Evolutionary conservation across 352 stramenopile species (phyloP).

Genomic region (Vaucheria bursata): DNA sequence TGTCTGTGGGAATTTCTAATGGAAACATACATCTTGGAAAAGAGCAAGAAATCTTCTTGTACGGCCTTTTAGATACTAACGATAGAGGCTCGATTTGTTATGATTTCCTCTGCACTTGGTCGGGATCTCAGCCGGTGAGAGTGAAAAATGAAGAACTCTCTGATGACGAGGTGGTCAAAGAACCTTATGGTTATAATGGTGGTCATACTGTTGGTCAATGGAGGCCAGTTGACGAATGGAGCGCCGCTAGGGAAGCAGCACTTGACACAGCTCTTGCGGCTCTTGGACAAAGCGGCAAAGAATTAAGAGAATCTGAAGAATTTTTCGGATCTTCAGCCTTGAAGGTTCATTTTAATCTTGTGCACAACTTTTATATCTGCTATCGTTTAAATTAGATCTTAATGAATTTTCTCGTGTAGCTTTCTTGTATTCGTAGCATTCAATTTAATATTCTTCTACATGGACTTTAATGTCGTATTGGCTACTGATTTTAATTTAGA

Average conservation of each 20-base stretch:
- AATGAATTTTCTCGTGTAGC: too few species aligned
- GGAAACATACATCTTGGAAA: background rate
- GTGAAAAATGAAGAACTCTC: background rate
- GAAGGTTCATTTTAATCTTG: too few species aligned
- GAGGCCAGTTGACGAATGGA: background rate
- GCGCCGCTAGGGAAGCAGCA: background rate
- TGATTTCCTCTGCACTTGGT: conserved; percentile 3
- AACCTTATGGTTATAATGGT: background rate
- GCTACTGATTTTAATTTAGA: too few species aligned
- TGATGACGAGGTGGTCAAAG: background rate
- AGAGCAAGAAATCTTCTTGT: background rate
- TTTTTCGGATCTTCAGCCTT: conserved; percentile 36
- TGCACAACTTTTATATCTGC: too few species aligned
- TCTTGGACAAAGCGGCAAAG: conserved; percentile 20
- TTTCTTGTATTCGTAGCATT: too few species aligned
- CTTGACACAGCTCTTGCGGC: conserved; percentile 15
- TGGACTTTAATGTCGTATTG: too few species aligned
- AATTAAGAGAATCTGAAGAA: conserved; percentile 34
- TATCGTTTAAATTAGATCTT: too few species aligned
- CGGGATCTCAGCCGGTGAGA: background rate
- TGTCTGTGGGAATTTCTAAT: background rate
- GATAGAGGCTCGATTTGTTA: background rate
- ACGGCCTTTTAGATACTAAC: background rate
- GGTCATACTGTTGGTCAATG: background rate
- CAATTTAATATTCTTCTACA: too few species aligned